These are phyloP conservation scores for Didymella pinodella DNA, from an alignment of 2,329 filamentous ascomycete genomes.

Conservation along the genomic window DNA sequence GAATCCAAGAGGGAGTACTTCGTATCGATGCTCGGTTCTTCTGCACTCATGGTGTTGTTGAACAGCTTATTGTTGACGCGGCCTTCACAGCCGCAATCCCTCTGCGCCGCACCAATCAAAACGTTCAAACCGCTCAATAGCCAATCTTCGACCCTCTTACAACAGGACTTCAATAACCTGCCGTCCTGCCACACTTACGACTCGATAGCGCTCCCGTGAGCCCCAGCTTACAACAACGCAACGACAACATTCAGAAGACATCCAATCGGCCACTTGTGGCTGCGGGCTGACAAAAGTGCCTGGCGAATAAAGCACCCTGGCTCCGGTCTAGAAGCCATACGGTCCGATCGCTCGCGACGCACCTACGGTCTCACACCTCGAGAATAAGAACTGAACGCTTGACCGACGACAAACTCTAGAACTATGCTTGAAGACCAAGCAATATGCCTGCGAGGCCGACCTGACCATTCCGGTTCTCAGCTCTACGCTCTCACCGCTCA, in stretches of 20 bases:
- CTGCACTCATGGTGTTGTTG: slow-evolving; percentile 3
- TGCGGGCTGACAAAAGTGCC: neutral
- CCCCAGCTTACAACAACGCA: neutral
- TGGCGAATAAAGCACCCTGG: neutral
- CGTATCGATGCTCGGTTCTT: neutral
- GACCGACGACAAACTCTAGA: neutral
- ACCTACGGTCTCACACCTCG: neutral
- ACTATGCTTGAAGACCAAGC: neutral
- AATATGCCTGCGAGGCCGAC: neutral
- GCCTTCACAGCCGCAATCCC: slow-evolving; percentile 3
- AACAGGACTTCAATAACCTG: neutral
- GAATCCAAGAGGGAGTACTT: neutral
- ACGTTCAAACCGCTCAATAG: neutral
- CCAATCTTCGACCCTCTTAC: neutral
- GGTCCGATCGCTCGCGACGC: neutral
- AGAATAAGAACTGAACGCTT: neutral
- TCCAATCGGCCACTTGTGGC: neutral
- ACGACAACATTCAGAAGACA: neutral
- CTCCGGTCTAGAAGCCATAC: neutral
- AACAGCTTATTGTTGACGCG: slow-evolving; percentile 4
- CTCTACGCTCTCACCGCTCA: neutral
- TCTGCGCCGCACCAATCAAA: neutral
- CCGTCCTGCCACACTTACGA: neutral
- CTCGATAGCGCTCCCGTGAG: neutral
- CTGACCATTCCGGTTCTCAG: neutral